A percentile compares a stretch with the other conserved stretches of the same genome.
phyloP scores from a whole-genome alignment of 345 rosid species.

The Heritiera fomes region DNA sequence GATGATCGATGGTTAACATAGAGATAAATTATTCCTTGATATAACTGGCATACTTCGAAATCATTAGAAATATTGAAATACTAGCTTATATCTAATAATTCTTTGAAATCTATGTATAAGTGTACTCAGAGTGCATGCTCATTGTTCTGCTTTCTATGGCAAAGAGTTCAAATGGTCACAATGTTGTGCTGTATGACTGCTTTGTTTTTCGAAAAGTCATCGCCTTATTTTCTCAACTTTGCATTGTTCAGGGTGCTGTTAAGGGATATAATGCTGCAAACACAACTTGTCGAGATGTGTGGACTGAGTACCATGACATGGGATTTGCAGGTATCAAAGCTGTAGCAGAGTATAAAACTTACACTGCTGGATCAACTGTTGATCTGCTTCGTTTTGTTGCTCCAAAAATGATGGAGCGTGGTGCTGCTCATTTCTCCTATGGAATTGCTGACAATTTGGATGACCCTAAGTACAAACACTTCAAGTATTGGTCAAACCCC shows the following conservation, averaged over 20 bases:
- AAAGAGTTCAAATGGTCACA: neutral
- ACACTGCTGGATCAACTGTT: conserved; percentile 61
- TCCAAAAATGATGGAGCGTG: conserved; percentile 92
- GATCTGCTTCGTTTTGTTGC: conserved; percentile 81
- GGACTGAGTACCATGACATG: conserved; percentile 98
- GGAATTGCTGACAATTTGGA: conserved; percentile 92
- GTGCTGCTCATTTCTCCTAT: conserved; percentile 79
- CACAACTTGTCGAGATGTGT: conserved; percentile 67
- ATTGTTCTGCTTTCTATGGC: neutral
- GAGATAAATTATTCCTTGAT: neutral
- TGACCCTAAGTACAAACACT: conserved; percentile 74
- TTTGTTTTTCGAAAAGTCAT: neutral
- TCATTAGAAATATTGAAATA: neutral
- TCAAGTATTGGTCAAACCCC: conserved; percentile 92
- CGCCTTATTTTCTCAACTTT: neutral
- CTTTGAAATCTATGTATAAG: neutral
- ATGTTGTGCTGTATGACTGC: neutral
- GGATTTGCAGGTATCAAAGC: conserved; percentile 82
- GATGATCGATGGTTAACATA: neutral
- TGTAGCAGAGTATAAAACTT: conserved; percentile 72
- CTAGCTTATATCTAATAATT: neutral
- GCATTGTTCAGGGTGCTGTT: conserved; percentile 64
- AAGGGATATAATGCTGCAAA: conserved; percentile 69
- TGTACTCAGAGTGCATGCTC: neutral
- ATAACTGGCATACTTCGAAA: neutral